These are phyloP conservation scores for Hirschioporus abietinus DNA, from an alignment of 768 basidiomycete species.

Conservation along the genomic window DNA sequence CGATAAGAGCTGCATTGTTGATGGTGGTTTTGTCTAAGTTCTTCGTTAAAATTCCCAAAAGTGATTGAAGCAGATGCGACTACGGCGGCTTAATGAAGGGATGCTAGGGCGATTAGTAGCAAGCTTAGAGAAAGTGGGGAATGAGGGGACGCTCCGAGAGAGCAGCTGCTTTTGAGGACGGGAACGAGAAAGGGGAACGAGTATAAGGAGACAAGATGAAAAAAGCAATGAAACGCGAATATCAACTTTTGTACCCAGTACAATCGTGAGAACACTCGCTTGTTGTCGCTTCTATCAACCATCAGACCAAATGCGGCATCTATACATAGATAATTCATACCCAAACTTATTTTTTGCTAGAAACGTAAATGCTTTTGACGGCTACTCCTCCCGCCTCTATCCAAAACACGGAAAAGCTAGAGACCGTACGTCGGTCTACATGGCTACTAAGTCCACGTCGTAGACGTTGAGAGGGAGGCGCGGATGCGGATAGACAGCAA, in stretches of 20 bases:
- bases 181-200: neutral
- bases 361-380: neutral
- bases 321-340: neutral
- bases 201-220: neutral
- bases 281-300: neutral
- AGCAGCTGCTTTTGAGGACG: constrained; percentile 1
- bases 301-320: neutral
- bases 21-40: neutral
- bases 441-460: neutral
- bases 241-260: neutral
- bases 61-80: neutral
- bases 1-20: neutral
- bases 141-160: neutral
- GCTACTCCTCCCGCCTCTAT: neutral
- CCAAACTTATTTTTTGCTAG: neutral
- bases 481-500: neutral
- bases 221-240: neutral
- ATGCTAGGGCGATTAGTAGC: neutral
- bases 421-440: neutral
- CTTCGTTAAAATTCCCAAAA: neutral
- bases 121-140: neutral
- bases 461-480: neutral
- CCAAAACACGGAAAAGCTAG: neutral
- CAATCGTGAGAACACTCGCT: neutral
- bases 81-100: neutral